Evolutionary conservation across 75 land plant genomes (phyloP).

Genomic region (Sequoia sempervirens): DNA sequence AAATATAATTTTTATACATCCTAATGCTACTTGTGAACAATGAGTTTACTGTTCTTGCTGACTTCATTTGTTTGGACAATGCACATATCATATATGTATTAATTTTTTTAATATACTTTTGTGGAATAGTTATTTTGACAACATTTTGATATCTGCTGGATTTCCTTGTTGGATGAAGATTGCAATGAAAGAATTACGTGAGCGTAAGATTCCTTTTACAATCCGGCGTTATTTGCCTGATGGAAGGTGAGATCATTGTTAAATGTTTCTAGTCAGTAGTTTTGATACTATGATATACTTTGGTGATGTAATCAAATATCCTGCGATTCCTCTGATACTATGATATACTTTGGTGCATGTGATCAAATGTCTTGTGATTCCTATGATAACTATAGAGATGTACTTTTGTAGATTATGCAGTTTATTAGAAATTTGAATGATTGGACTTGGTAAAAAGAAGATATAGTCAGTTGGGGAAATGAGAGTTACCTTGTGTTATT

Average conservation of each 20-base stretch:
- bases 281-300: background rate
- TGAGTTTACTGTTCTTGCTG: background rate
- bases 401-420: background rate
- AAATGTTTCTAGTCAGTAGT: background rate
- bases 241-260: slow-evolving; percentile 60
- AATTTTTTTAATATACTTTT: background rate
- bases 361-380: background rate
- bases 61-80: background rate
- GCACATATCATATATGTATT: background rate
- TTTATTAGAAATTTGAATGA: background rate
- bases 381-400: background rate
- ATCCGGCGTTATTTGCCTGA: slow-evolving; percentile 93
- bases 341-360: background rate
- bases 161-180: slow-evolving; percentile 40
- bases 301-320: background rate
- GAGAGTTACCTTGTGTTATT: background rate
- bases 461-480: background rate
- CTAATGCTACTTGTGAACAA: background rate
- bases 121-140: background rate
- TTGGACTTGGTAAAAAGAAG: too few species aligned
- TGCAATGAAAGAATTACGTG: slow-evolving; percentile 97
- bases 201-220: slow-evolving; percentile 94
- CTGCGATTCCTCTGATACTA: background rate
- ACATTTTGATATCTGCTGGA: background rate
- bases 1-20: background rate